Conservation (phyloP, 1,284 basidiomycete genomes). For the Uromyces viciae-fabae region DNA sequence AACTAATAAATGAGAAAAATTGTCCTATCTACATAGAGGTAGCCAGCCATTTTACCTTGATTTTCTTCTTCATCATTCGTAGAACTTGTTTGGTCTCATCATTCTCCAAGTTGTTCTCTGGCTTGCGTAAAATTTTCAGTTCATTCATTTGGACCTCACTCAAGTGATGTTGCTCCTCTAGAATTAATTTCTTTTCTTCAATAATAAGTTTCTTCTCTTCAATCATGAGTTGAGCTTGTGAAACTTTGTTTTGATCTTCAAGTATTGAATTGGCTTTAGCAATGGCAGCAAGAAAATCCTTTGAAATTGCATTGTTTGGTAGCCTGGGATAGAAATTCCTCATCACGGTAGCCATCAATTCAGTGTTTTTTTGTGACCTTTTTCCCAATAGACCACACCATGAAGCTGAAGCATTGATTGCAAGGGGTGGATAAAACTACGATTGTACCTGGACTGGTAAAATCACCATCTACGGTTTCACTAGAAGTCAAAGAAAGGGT, state of each 20-base stretch:
- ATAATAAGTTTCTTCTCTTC: background rate
- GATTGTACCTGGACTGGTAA: no score
- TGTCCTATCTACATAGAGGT: no score
- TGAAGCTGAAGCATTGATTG: no score
- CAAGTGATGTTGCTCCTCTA: background rate
- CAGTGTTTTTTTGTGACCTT: background rate
- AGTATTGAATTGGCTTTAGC: background rate
- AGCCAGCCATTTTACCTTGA: background rate
- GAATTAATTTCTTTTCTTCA: background rate
- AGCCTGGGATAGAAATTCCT: background rate
- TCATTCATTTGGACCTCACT: slow-evolving; percentile 1
- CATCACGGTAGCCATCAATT: background rate
- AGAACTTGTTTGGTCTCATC: background rate
- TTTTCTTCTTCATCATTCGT: background rate
- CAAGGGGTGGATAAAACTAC: no score
- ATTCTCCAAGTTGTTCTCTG: background rate
- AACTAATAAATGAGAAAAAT: no score
- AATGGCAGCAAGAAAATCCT: background rate
- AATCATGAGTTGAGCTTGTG: background rate
- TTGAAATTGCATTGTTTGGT: background rate
- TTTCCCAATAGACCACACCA: background rate
- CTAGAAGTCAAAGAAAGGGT: no score
- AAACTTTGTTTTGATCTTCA: background rate
- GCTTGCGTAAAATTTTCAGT: background rate
- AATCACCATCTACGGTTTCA: no score